Base-by-base conservation (phyloP, 345 rosid genomes). In the Crucihimalaya himalaica region DNA sequence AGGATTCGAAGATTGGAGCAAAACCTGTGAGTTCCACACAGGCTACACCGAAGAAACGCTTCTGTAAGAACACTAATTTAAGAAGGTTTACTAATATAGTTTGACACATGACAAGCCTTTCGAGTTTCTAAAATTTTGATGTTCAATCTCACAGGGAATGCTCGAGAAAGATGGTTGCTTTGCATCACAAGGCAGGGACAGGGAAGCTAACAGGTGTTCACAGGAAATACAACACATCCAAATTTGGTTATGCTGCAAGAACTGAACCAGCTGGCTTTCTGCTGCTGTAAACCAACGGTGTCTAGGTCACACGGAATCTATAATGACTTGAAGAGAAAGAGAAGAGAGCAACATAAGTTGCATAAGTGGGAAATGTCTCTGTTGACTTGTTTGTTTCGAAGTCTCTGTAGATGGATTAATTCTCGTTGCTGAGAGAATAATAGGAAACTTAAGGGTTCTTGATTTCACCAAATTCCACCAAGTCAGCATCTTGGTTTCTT, bases 171-270 rank as follows among this genome's bases (percentile, higher is more conserved):
- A 96, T 96, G 88, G 96, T 86, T 48, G 72, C 55, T 32, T 86
- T 84, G 65, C 98, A 96, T 82, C 83, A 83, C 81, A 85, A 85
- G 80, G 87, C 99, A 25, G 94, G 86, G 70, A 77, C 80, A 11
- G 97, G 96, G 76, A 90, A 89, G 83, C 82, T 92, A 34, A 89
- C 94, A 0, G 98, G 98, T 34, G 96, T 85, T 23, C 83, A 87
- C 75, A 70, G 97, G 63, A 95, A 92, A 69, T 95, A 92, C 54
- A 83, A 85, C 64, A 90, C 98, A 52, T 87, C 88, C 1, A 95
- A 82, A 67, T 92, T 81, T 27, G 96, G 99, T 12, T 83, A 81
- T 75, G 91, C 94, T 18, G 87, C 97, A 13, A 92, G 77, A 80
- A 77, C 65, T 16, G 80, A 78, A 51, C 88, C 96, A 25, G 96